phyloP scores from a whole-genome alignment of 2,329 filamentous ascomycete genomes.

The Fusarium ambrosium region DNA sequence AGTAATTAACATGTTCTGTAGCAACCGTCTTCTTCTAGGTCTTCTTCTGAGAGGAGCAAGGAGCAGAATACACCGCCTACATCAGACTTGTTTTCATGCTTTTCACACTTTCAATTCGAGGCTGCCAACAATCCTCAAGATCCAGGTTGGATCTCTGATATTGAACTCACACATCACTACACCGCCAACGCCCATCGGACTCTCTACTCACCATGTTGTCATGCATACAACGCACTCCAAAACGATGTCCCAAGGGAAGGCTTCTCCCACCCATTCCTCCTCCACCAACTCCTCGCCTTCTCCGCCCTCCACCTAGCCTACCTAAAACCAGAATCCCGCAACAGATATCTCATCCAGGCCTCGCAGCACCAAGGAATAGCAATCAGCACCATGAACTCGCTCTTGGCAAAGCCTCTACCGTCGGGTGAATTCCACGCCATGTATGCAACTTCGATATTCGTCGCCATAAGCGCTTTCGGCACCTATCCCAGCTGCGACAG shows the following conservation, averaged over 20 bases:
- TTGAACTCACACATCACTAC: slow-evolving; percentile 29
- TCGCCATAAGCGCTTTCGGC: slow-evolving; percentile 23
- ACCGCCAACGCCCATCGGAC: slow-evolving; percentile 22
- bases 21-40: slow-evolving; percentile 1
- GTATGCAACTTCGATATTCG: slow-evolving; percentile 29
- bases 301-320: slow-evolving; percentile 24
- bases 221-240: slow-evolving; percentile 9
- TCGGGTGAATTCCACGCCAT: slow-evolving; percentile 15
- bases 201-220: slow-evolving; percentile 5
- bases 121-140: background rate
- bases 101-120: slow-evolving; percentile 14
- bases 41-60: background rate
- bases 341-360: slow-evolving; percentile 21
- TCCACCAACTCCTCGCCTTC: slow-evolving; percentile 29
- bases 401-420: background rate
- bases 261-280: slow-evolving; percentile 8
- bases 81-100: slow-evolving; percentile 8
- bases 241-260: slow-evolving; percentile 14
- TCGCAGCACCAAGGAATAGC: slow-evolving; percentile 26
- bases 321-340: slow-evolving; percentile 8
- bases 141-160: slow-evolving; percentile 7
- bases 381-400: slow-evolving; percentile 14
- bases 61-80: background rate
- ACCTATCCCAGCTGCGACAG: slow-evolving; percentile 20
- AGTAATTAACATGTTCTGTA: background rate